A percentile compares a stretch with the other conserved stretches of the same genome.
phyloP scores from a whole-genome alignment of 2,329 filamentous ascomycete genomes.

The Sarocladiaceae sp. region DNA sequence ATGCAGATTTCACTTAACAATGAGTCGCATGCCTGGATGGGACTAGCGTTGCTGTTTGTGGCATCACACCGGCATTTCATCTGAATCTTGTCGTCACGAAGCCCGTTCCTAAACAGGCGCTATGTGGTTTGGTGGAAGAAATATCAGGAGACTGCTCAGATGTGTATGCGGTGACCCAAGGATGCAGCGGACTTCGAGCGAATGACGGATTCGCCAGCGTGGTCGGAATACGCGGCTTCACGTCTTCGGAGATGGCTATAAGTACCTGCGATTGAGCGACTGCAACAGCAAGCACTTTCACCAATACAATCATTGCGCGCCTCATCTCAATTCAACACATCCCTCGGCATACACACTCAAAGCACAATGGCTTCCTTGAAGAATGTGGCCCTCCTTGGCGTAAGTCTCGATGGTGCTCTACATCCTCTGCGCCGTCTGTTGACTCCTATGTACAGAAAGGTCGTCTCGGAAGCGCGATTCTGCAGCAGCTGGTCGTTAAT shows the following conservation, averaged over 20 bases:
- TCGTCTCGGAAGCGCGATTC: neutral
- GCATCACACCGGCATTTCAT: neutral
- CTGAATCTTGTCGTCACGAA: neutral
- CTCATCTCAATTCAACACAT: neutral
- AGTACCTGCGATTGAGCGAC: neutral
- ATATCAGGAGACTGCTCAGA: neutral
- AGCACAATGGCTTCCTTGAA: neutral
- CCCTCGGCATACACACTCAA: neutral
- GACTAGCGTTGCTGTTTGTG: neutral
- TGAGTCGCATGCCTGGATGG: neutral
- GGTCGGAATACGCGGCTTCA: neutral
- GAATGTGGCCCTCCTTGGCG: neutral
- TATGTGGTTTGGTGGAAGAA: neutral
- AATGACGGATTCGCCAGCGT: neutral
- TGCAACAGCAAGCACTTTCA: neutral
- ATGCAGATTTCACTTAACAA: neutral
- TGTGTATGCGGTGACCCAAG: neutral
- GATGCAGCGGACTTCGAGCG: neutral
- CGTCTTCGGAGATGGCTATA: neutral
- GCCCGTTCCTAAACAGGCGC: neutral
- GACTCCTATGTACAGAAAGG: neutral
- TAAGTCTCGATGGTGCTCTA: neutral
- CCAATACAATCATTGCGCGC: neutral
- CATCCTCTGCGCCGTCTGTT: neutral
- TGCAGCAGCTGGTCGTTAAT: neutral